These are phyloP conservation scores for Endocalyx cinctus DNA, from an alignment of 2,329 filamentous ascomycete species.

Conservation along the genomic window DNA sequence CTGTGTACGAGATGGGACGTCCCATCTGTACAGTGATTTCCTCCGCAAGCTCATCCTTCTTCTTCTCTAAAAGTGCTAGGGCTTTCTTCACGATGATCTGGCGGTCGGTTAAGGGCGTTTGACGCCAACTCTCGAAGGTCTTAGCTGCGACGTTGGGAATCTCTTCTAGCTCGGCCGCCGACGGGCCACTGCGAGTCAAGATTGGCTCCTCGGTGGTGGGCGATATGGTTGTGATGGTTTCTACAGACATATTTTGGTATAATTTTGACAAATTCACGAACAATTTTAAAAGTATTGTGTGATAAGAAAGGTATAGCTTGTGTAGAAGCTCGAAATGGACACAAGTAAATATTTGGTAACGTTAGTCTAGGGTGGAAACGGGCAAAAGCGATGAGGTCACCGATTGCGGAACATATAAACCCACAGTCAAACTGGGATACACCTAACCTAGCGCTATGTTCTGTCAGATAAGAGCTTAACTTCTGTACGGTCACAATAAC, in stretches of 20 bases:
- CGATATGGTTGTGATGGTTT: slow-evolving; percentile 74
- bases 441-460: too few species aligned
- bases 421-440: too few species aligned
- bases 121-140: slow-evolving; percentile 73
- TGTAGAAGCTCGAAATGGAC: too few species aligned
- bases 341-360: too few species aligned
- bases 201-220: slow-evolving; percentile 83
- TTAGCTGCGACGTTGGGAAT: slow-evolving; percentile 68
- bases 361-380: too few species aligned
- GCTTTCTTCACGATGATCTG: slow-evolving; percentile 79
- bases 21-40: slow-evolving; percentile 96
- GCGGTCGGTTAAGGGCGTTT: slow-evolving; percentile 69
- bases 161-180: slow-evolving; percentile 62
- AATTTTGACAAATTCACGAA: too few species aligned
- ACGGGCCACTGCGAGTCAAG: slow-evolving; percentile 71
- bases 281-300: too few species aligned
- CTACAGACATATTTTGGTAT: slow-evolving; percentile 54
- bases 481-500: too few species aligned
- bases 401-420: too few species aligned
- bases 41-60: slow-evolving; percentile 73
- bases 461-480: too few species aligned
- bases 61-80: slow-evolving; percentile 62
- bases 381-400: too few species aligned
- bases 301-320: too few species aligned
- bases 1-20: slow-evolving; percentile 81